A percentile compares a stretch with the other conserved stretches of the same genome.
phyloP scores from a whole-genome alignment of 1,284 basidiomycete species.

The Microbotryum intermedium region DNA sequence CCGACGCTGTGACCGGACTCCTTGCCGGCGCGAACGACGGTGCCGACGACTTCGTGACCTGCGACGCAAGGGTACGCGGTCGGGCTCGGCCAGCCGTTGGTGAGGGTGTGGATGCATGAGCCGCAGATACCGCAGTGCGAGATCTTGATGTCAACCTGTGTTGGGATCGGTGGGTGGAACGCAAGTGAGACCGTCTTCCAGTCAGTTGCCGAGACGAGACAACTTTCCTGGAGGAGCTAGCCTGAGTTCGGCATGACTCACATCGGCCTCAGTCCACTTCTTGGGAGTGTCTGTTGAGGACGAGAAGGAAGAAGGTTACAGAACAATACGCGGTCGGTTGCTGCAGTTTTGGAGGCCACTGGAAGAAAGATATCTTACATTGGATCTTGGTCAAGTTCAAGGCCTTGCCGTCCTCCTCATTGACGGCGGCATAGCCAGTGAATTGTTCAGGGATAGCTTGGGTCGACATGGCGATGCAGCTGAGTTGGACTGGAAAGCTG shows the following conservation, averaged over 20 bases:
- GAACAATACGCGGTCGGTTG: not conserved
- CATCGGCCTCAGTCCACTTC: conserved; percentile 16
- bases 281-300: conserved; percentile 21
- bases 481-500: no score
- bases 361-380: not conserved
- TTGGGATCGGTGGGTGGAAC: not conserved
- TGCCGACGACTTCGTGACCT: conserved; percentile 37
- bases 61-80: conserved; percentile 14
- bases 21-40: conserved; percentile 44
- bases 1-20: conserved; percentile 42
- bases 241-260: not conserved
- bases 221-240: not conserved
- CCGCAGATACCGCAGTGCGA: conserved; percentile 15
- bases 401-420: conserved; percentile 8
- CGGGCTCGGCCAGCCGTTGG: conserved; percentile 19
- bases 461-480: conserved; percentile 1
- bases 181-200: not conserved
- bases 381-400: conserved; percentile 4
- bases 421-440: conserved; percentile 25
- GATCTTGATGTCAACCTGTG: conserved; percentile 25
- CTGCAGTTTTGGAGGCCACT: no score
- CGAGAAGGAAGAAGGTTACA: no score
- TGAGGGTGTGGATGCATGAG: conserved; percentile 16
- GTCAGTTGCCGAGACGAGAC: no score
- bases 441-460: conserved; percentile 17